These are phyloP conservation scores for Cordyceps fumosorosea DNA, from an alignment of 2,329 filamentous ascomycete species.

Conservation along the genomic window DNA sequence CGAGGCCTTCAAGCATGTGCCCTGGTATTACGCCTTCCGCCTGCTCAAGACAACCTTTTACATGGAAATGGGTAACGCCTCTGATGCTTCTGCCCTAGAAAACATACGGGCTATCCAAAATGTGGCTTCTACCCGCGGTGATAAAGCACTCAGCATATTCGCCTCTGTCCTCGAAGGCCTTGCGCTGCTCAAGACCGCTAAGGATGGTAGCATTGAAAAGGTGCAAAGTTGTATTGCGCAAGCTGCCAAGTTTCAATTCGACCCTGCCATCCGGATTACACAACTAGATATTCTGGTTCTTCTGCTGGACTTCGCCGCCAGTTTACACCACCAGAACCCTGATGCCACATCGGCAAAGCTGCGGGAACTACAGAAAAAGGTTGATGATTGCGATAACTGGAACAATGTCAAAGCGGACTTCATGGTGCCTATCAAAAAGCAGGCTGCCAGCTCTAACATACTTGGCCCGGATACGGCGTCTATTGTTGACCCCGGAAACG, in stretches of 20 bases:
- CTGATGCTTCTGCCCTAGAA: conserved; percentile 59
- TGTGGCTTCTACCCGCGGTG: conserved; percentile 53
- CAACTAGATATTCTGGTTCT: conserved; percentile 61
- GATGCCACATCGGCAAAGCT: conserved; percentile 54
- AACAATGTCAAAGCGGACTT: conserved; percentile 41
- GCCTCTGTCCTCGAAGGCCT: conserved; percentile 64
- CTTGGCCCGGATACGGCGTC: conserved; percentile 52
- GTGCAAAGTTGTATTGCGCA: conserved; percentile 70
- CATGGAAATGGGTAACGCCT: conserved; percentile 51
- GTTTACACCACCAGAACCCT: conserved; percentile 56
- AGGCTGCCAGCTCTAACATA: conserved; percentile 38
- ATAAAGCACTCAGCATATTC: conserved; percentile 58
- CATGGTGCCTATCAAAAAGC: conserved; percentile 49
- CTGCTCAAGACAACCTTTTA: conserved; percentile 66
- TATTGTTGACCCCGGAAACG: conserved; percentile 43
- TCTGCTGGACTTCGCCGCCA: conserved; percentile 64
- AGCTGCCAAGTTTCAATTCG: conserved; percentile 63
- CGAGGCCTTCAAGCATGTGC: conserved; percentile 58
- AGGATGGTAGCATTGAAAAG: conserved; percentile 60
- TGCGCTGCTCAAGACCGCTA: conserved; percentile 57
- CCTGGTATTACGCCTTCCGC: conserved; percentile 73
- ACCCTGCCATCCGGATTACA: conserved; percentile 54
- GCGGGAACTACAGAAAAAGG: conserved; percentile 50
- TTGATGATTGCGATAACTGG: conserved; percentile 53
- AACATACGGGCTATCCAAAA: conserved; percentile 58